phyloP scores from a whole-genome alignment of 768 basidiomycete species.

The Termitomyces sp. region DNA sequence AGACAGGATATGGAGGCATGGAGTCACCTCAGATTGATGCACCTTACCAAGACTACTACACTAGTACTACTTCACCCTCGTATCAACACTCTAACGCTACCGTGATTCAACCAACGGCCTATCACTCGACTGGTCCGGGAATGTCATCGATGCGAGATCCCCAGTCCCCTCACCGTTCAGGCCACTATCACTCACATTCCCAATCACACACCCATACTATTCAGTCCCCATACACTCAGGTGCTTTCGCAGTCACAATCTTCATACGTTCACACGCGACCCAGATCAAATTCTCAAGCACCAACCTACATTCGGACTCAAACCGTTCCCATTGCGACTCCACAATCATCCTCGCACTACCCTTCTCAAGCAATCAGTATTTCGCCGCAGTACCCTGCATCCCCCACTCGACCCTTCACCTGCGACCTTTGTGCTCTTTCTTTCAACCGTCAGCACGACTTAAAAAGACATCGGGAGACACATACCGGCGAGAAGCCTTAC shows the following conservation, averaged over 20 bases:
- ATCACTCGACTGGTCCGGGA: constrained; percentile 21
- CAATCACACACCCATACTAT: constrained; percentile 34
- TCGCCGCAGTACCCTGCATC: constrained; percentile 56
- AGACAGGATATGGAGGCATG: constrained; percentile 22
- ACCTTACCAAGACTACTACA: constrained; percentile 24
- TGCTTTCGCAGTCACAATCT: constrained; percentile 26
- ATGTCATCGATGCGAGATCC: constrained; percentile 33
- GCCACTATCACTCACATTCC: constrained; percentile 33
- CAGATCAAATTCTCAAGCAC: constrained; percentile 43
- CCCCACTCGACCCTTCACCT: constrained; percentile 62
- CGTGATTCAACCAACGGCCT: constrained; percentile 8
- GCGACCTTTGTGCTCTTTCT: constrained; percentile 74
- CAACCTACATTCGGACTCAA: constrained; percentile 21
- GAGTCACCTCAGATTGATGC: constrained; percentile 10
- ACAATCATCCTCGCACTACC: constrained; percentile 20
- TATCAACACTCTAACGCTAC: constrained; percentile 18
- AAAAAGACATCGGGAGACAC: constrained; percentile 82
- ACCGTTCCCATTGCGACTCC: constrained; percentile 14
- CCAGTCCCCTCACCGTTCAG: constrained; percentile 27
- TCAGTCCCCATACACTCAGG: constrained; percentile 32
- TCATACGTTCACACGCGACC: constrained; percentile 33
- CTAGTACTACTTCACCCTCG: constrained; percentile 19
- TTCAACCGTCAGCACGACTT: constrained; percentile 87
- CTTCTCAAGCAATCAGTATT: constrained; percentile 31
- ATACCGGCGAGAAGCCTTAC: constrained; percentile 84